These are phyloP conservation scores for Anaeramoeba flamelloides DNA, from an alignment of 78 protist genomes.

Conservation along the genomic window DNA sequence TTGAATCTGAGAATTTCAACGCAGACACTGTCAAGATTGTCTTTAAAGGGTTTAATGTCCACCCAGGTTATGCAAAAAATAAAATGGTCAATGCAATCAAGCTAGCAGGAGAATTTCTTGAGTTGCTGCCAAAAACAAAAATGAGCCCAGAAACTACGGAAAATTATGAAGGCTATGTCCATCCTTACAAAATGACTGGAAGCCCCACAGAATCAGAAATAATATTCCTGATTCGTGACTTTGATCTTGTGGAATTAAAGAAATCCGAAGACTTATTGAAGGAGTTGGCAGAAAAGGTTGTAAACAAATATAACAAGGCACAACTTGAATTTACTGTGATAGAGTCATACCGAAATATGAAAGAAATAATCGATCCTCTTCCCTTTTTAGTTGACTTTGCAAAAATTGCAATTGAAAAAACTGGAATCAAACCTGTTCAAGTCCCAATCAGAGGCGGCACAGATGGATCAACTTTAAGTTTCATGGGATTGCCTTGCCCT, in stretches of 20 bases:
- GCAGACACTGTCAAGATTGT: not conserved
- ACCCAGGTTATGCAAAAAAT: not conserved
- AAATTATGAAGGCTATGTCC: not conserved
- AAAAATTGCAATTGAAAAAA: not conserved
- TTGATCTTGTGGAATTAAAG: not conserved
- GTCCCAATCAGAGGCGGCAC: slow-evolving; percentile 6
- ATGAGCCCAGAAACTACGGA: not conserved
- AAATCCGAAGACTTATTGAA: not conserved
- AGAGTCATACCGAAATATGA: not conserved
- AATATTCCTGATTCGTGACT: not conserved
- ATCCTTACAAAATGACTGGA: not conserved
- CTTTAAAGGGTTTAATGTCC: slow-evolving; percentile 1
- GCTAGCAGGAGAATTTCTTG: not conserved
- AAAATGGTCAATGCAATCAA: slow-evolving; percentile 1
- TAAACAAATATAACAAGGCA: not conserved
- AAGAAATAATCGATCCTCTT: not conserved
- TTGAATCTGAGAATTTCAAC: not conserved
- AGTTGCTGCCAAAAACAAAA: not conserved
- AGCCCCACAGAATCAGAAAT: not conserved
- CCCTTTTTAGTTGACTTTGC: not conserved
- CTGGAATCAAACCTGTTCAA: not conserved
- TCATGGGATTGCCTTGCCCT: not conserved
- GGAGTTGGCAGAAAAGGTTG: not conserved
- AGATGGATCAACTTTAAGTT: not conserved
- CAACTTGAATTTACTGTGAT: not conserved